Evolutionary conservation across 2,329 filamentous ascomycete genomes (phyloP), one percentile per base, ranked within the genome.

Genomic region (Fusarium nygamai): DNA sequence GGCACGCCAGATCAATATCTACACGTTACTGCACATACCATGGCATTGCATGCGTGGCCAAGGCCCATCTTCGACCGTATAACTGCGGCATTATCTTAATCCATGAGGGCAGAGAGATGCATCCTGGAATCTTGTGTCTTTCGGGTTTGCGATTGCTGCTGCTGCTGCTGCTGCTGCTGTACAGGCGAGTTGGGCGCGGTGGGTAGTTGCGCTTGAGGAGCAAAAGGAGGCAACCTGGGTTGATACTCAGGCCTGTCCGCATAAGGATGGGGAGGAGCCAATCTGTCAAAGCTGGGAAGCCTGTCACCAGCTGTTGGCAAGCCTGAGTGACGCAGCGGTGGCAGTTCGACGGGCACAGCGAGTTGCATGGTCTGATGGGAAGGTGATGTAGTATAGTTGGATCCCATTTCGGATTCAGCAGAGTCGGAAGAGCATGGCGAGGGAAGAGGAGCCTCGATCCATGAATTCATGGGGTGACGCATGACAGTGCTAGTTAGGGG

Each of bases 331-430:
- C 75, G 78, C 7, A 83, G 78, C 1, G 81, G 82, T 36, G 86
- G 85, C n/a, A 88, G 78, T 63, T 85, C 84, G 44, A 86, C 79
- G 3, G 83, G 83, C 17, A 82, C 78, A 82, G 81, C 63, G 83
- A 78, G 60, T 80, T 57, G 82, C 66, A 72, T 79, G 84, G 76
- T 66, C 43, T 71, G 78, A 78, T 84, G 78, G 22, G 79, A 22
- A n/a, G 90, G 89, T 17, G 91, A 92, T 36, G 87, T 87, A 8
- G 90, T 91, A 79, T 90, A 89, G 64, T 88, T 86, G 4, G 91
- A 92, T 71, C 88, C 88, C 34, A 86, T 85, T 80, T 96, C 94
- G 1, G 93, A 94, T 57, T 86, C 84, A 6, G 92, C 93, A 1
- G 84, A 84, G 34, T 81, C 78, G 44, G 88, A 86, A 61, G 79